Conservation (phyloP, 2,329 filamentous ascomycete species). For the Alternaria hordeiaustralica region DNA sequence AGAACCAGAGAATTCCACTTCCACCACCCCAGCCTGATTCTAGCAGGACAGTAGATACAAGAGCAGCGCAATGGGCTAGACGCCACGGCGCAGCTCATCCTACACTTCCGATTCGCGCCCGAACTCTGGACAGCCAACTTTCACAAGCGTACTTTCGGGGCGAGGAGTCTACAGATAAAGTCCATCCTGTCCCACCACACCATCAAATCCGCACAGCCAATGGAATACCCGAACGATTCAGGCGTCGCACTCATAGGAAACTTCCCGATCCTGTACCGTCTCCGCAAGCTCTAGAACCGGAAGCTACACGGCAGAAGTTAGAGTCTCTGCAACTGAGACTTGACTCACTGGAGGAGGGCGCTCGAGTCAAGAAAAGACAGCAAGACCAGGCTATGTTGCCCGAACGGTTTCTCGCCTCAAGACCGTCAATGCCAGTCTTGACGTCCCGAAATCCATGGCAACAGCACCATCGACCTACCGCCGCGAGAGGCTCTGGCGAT, state of each 20-base stretch:
- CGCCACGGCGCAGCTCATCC: background rate
- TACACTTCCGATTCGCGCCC: background rate
- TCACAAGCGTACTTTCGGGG: background rate
- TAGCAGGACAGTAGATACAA: background rate
- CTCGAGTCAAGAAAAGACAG: background rate
- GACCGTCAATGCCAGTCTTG: constrained; percentile 1
- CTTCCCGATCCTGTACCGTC: background rate
- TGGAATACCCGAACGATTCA: background rate
- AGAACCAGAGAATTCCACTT: background rate
- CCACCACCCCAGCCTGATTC: background rate
- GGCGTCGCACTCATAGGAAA: background rate
- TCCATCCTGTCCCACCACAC: background rate
- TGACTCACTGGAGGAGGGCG: background rate
- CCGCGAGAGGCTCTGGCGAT: background rate
- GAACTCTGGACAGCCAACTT: background rate
- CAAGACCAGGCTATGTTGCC: background rate
- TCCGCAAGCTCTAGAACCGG: background rate
- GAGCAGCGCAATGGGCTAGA: background rate
- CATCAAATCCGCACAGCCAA: background rate
- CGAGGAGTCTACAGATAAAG: background rate
- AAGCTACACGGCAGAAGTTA: background rate
- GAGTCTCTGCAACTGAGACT: background rate
- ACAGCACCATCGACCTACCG: background rate
- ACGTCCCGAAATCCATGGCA: background rate
- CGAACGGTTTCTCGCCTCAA: background rate